Evolutionary conservation across 352 stramenopile genomes (phyloP), one percentile per base, ranked within the genome.

Genomic region (Globisporangium polare): DNA sequence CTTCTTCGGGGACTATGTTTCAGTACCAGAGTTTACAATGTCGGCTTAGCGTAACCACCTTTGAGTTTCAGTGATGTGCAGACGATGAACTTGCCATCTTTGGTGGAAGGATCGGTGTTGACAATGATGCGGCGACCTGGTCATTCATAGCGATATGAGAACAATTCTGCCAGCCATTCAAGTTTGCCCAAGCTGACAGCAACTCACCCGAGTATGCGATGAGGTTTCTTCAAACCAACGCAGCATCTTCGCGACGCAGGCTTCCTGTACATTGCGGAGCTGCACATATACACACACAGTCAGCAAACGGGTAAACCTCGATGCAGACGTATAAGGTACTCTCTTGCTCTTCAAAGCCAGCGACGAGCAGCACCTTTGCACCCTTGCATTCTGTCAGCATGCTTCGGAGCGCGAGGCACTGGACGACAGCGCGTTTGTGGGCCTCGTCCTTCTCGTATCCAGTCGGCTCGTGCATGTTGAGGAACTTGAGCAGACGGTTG

Each of bases 211-310:
- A 13, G 65, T 46, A 27, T 61, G 55, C 31, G 42, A 50, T 9
- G 63, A 65, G 1, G 65, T 82, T 20, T 69, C 65, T 59, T 89
- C 80, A 58, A 90, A 89, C 82, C 82, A 92, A 1, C 70, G 60
- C 51, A 92, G 61, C 8, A 81, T 58, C 29, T 79, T 85, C 8
- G 70, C 37, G 3, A 88, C 52, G 27, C 82, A 92, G 10, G 55
- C 60, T 47, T 72, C 63, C 57, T 83, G 80, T 18, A 80, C 68
- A 24, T 60, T 78, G 2, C 63, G 64, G 8, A 85, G 74, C 79
- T 90, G 27, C n/a, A 50, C 4, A n/a, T 12, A 15, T 13, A 57
- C 17, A 10, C 24, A 33, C 13, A 7, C 35, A 20, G 24, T 39
- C 29, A 55, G 18, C 7, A 46, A 22, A 42, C 13, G 24, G n/a